Conservation (phyloP, 2,329 filamentous ascomycete genomes). For the Balansia obtecta region DNA sequence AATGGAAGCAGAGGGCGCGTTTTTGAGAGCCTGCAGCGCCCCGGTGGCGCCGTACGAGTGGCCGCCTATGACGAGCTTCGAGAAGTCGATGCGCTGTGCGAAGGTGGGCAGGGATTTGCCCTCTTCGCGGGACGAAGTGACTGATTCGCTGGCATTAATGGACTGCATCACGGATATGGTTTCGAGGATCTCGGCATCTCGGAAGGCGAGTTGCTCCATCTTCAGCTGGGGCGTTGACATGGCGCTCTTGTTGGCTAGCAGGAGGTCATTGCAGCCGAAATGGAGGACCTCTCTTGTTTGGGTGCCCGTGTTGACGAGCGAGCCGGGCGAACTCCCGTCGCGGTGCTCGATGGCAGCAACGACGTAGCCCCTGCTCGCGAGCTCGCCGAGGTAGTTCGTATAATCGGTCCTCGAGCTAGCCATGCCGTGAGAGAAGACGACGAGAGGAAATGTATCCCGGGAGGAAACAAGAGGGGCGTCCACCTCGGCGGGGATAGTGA, state of each 20-base stretch:
- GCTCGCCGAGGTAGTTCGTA: conserved; percentile 36
- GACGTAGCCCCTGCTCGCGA: conserved; percentile 36
- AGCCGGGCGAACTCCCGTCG: conserved; percentile 37
- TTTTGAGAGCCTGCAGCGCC: conserved; percentile 46
- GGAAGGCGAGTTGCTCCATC: conserved; percentile 34
- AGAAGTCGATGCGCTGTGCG: conserved; percentile 37
- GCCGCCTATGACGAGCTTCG: conserved; percentile 43
- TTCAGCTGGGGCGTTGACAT: conserved; percentile 29
- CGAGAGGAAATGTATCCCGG: conserved; percentile 25
- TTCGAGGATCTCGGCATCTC: conserved; percentile 37
- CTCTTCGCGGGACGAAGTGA: conserved; percentile 33
- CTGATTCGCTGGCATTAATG: conserved; percentile 25
- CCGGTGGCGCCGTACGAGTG: conserved; percentile 57
- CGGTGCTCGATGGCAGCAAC: conserved; percentile 39
- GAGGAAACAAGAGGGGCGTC: conserved; percentile 27
- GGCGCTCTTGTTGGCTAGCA: conserved; percentile 12
- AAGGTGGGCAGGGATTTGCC: conserved; percentile 36
- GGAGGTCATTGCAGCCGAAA: conserved; percentile 23
- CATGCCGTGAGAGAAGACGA: conserved; percentile 41
- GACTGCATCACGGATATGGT: conserved; percentile 26
- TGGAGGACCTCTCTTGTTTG: conserved; percentile 20
- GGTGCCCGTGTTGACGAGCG: conserved; percentile 22
- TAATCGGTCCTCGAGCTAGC: conserved; percentile 38
- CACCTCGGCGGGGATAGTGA: conserved; percentile 34
- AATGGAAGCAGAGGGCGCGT: conserved; percentile 21